Conservation (phyloP, 2,329 filamentous ascomycete species). For the Dactylellina drechsleri region DNA sequence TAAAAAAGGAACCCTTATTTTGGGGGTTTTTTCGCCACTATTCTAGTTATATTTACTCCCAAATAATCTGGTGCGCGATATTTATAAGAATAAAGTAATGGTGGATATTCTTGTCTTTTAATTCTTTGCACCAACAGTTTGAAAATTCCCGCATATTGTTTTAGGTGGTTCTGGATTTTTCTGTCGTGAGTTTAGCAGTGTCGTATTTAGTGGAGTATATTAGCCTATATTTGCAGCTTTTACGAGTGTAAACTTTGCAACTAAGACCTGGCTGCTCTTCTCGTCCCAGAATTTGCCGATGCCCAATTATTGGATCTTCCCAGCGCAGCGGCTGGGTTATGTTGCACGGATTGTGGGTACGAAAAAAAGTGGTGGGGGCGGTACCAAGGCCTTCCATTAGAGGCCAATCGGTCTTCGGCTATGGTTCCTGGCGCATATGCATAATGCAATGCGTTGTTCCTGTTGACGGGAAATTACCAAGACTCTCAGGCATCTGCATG, state of each 20-base stretch:
- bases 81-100: conserved; percentile 45
- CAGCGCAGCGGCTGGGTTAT: conserved; percentile 43
- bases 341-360: conserved; percentile 23
- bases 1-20: conserved; percentile 4
- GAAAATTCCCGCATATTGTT: conserved; percentile 53
- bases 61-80: conserved; percentile 50
- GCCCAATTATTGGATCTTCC: conserved; percentile 42
- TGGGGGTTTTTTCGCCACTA: conserved; percentile 32
- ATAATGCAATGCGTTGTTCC: conserved; percentile 54
- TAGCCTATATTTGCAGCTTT: conserved; percentile 49
- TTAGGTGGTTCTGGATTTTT: conserved; percentile 35
- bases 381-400: conserved; percentile 11
- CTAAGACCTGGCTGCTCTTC: too few relatives aligned
- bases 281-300: conserved; percentile 37
- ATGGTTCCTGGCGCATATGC: conserved; percentile 49
- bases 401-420: conserved; percentile 42
- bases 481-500: conserved; percentile 50
- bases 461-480: conserved; percentile 53
- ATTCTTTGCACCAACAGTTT: conserved; percentile 5
- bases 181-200: background rate
- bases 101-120: conserved; percentile 16
- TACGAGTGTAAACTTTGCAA: conserved; percentile 26
- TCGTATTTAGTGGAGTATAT: conserved; percentile 55
- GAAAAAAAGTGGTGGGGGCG: conserved; percentile 20
- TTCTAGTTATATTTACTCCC: conserved; percentile 24